phyloP scores from a whole-genome alignment of 2,329 filamentous ascomycete genomes.

The Didymella pinodella region DNA sequence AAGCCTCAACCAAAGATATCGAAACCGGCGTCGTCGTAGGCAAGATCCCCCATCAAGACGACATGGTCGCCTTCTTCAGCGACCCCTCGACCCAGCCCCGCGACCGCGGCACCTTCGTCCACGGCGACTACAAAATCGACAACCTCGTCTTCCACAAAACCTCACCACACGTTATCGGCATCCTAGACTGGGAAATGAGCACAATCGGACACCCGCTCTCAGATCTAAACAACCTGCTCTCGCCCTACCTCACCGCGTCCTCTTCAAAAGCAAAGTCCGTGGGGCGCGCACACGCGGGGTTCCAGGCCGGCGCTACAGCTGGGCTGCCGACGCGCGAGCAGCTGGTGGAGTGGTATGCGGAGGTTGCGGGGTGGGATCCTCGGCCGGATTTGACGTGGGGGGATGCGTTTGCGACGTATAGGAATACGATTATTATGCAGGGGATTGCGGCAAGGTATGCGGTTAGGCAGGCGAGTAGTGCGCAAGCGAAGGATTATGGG shows the following conservation, averaged over 20 bases:
- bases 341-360: slow-evolving; percentile 70
- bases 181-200: slow-evolving; percentile 94
- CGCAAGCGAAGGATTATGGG: slow-evolving; percentile 76
- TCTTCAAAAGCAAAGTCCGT: slow-evolving; percentile 49
- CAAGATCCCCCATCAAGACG: slow-evolving; percentile 81
- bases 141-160: slow-evolving; percentile 80
- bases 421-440: slow-evolving; percentile 73
- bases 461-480: slow-evolving; percentile 86
- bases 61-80: slow-evolving; percentile 80
- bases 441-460: slow-evolving; percentile 92
- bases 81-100: slow-evolving; percentile 73
- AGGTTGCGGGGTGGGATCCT: slow-evolving; percentile 76
- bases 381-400: slow-evolving; percentile 68
- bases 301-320: slow-evolving; percentile 68
- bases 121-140: slow-evolving; percentile 92
- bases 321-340: slow-evolving; percentile 71
- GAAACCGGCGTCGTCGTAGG: slow-evolving; percentile 81
- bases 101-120: slow-evolving; percentile 81
- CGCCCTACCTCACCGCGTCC: slow-evolving; percentile 54
- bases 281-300: slow-evolving; percentile 58
- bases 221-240: slow-evolving; percentile 81
- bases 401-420: slow-evolving; percentile 68
- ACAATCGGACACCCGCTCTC: slow-evolving; percentile 96
- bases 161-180: slow-evolving; percentile 86
- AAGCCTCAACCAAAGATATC: slow-evolving; percentile 76